These are phyloP conservation scores for Diplodia scrobiculata DNA, from an alignment of 2,329 filamentous ascomycete species.

Conservation along the genomic window DNA sequence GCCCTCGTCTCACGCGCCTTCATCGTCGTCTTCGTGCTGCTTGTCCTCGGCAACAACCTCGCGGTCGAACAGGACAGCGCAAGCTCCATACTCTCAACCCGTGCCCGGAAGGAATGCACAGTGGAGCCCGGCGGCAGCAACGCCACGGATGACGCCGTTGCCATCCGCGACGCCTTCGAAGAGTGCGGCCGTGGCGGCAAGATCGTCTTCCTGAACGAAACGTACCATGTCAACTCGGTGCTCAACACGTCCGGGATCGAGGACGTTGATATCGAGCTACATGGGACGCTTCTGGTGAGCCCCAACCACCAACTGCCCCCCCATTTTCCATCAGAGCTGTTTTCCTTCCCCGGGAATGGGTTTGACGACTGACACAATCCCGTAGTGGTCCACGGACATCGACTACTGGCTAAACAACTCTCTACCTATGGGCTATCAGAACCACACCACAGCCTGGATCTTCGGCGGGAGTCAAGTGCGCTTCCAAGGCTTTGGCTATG, in stretches of 20 bases:
- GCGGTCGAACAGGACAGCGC: background rate
- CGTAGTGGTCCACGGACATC: slow-evolving; percentile 47
- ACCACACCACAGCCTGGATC: slow-evolving; percentile 58
- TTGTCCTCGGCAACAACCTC: background rate
- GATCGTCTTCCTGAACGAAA: slow-evolving; percentile 54
- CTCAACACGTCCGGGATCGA: slow-evolving; percentile 54
- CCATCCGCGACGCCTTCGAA: slow-evolving; percentile 55
- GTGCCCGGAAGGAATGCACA: slow-evolving; percentile 8
- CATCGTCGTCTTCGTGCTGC: background rate
- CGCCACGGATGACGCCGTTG: slow-evolving; percentile 52
- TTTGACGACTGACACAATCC: background rate
- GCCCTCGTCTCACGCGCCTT: background rate
- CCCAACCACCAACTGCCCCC: no score
- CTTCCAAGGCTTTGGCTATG: slow-evolving; percentile 34
- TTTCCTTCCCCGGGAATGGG: background rate
- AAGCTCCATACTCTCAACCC: background rate
- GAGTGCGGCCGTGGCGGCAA: slow-evolving; percentile 54
- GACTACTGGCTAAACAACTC: slow-evolving; percentile 57
- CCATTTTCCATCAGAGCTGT: background rate
- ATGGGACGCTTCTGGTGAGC: slow-evolving; percentile 52
- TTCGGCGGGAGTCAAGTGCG: slow-evolving; percentile 37
- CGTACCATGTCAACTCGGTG: slow-evolving; percentile 54
- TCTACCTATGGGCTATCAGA: slow-evolving; percentile 58
- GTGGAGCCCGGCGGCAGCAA: slow-evolving; percentile 15
- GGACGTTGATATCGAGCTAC: slow-evolving; percentile 54